Percentiles rank a stretch among this genome's conserved stretches.
phyloP scores from a whole-genome alignment of 345 rosid genomes.

The Citrus sp. region DNA sequence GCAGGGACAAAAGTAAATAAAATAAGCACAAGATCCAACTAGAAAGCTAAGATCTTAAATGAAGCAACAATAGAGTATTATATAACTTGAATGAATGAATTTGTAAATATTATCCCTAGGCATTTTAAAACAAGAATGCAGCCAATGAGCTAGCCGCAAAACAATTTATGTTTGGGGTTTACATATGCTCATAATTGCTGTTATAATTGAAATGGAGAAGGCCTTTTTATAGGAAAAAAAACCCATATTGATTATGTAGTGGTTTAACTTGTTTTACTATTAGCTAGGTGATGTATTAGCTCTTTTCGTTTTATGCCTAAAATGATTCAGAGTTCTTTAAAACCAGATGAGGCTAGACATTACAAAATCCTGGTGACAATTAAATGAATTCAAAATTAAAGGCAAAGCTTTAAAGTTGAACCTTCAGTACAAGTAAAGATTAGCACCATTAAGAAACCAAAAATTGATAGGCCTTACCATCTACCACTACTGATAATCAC shows the following conservation, averaged over 20 bases:
- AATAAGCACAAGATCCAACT: conserved; percentile 1
- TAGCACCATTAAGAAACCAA: not conserved
- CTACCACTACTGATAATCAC: not conserved
- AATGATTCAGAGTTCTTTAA: not conserved
- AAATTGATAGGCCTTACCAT: not conserved
- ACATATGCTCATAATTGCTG: too few relatives aligned
- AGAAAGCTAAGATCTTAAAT: not conserved
- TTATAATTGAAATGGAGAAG: too few relatives aligned
- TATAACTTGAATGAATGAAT: not conserved
- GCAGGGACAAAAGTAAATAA: conserved; percentile 10
- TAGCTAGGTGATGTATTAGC: not conserved
- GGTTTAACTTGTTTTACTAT: not conserved
- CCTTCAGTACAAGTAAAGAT: not conserved
- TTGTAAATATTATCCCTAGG: not conserved
- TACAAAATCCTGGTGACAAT: not conserved
- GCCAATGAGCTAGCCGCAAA: not conserved
- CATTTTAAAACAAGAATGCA: not conserved
- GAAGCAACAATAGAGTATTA: not conserved
- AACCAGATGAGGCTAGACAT: not conserved
- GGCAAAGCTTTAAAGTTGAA: not conserved
- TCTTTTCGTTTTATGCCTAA: not conserved
- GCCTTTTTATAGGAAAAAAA: too few relatives aligned
- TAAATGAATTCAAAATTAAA: not conserved
- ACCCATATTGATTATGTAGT: not conserved
- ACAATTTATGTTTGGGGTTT: not conserved